Base-by-base conservation (phyloP, 257 asterid species). In the Nicotiana undulata region DNA sequence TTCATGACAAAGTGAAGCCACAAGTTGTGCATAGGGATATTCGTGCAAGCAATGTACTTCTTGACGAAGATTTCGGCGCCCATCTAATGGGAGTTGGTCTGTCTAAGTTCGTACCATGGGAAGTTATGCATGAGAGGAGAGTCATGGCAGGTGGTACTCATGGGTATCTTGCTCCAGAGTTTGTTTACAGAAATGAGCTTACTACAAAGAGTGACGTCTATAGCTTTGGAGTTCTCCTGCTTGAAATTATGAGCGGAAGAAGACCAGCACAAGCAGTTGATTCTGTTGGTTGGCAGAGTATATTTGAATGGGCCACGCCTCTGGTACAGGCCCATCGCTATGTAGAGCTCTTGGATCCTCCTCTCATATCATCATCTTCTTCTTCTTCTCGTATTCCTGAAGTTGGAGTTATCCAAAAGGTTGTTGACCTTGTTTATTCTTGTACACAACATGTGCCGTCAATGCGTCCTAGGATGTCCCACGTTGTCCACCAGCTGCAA, bases 241-340 rank as follows among this genome's bases (percentile, higher is more conserved):
- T 95, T 28, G 99, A 95, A 82, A 95, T 95, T 9, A 90, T 95
- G 4, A 92, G 93, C 29, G 99, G 99, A 7, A 97, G 99, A 16
- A 89, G 93, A 63, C 99, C 98, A 56, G 97, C 98, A 63, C 99
- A 95, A 75, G 94, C 97, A 26, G 99, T 91, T 79, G 99, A 95
- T 84, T 89, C 99, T 9, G 95, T 95, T 13, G 99, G 99, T 17
- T 94, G 97, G 96, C 97, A 95, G 70, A 95, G 99, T 75, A 93
- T 93, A 90, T 95, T 95, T n/a, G 99, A 95, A 87, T 95, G 99
- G 99, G 98, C 98, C 24, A 95, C 99, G 0, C 99, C 99, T 1
- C 83, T 95, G 53, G 99, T 95, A 52, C 99, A 95, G 82, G 82
- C 96, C 63, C 96, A 95, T 86, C 93, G 92, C 37, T 95, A 91